Base-by-base conservation (phyloP, 2,329 filamentous ascomycete species). In the Dryadomyces sulphureus region DNA sequence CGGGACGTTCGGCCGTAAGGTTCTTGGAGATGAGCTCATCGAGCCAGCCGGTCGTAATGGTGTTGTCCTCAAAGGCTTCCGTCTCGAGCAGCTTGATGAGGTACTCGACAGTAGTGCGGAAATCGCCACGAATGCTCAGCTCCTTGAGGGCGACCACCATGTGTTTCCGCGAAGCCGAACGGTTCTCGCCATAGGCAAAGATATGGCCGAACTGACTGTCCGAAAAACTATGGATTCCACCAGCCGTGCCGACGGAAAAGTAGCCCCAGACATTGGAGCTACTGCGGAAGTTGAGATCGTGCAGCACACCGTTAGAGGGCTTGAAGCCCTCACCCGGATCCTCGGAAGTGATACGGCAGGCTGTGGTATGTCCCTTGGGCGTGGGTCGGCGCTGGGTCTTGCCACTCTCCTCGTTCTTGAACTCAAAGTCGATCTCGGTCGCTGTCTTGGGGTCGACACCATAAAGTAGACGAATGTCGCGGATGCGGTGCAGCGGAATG, bases 211-310 rank as follows among this genome's bases (percentile, higher is more conserved):
- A 98, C 61, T 98, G 92, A 59, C 85, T 93, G 70, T 98, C 92
- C 7, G 92, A 96, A 75, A 94, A 98, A 65, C 87, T 95, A 77
- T 98, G 92, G 54, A 98, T 98, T 65, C 89, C 89, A 69, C 89
- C 90, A 47, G 88, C 82, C 9, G 89, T 92, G 69, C 89, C 86
- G 63, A 98, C 92, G 45, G 92, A 98, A 79, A 98, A 98, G 68
- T 98, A 98, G 74, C 92, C 92, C 92, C 92, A 98, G 47, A 96
- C 92, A 56, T 98, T 98, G 52, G 92, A 96, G 63, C 88, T 94
- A 70, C 84, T 93, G 61, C 92, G 79, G 79, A 98, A 98, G 74
- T 98, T 98, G 60, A 98, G 72, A 61, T 98, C 92, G 70, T 96
- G 92, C 79, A 98, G 93, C 45, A 90, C 94, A 79, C 92, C 92